A percentile compares a stretch with the other conserved stretches of the same genome.
Conservation (phyloP, 1,139 yeast species). For the Taiozyma sp. region DNA sequence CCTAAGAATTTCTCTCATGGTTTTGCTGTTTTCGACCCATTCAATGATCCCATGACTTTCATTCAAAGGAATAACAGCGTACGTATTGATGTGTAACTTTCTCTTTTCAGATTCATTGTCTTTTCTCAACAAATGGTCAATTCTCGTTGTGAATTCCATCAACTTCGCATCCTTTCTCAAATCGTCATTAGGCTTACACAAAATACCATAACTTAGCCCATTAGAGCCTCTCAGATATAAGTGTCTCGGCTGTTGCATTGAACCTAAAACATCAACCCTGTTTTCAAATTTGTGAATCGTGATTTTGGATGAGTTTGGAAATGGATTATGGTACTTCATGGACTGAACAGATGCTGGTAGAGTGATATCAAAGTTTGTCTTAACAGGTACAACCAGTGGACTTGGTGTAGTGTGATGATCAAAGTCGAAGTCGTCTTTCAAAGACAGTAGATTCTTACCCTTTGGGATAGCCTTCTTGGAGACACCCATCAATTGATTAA, state of each 20-base stretch:
- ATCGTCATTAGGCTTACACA: conserved; percentile 88
- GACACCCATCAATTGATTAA: conserved; percentile 28
- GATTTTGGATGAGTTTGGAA: conserved; percentile 47
- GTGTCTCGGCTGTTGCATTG: conserved; percentile 85
- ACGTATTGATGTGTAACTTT: conserved; percentile 67
- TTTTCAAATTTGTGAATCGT: conserved; percentile 58
- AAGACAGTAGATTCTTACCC: conserved; percentile 24
- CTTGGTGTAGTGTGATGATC: conserved; percentile 50
- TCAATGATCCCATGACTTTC: conserved; percentile 90
- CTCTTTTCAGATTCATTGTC: conserved; percentile 75
- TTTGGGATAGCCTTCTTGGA: conserved; percentile 31
- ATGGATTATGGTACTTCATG: conserved; percentile 43
- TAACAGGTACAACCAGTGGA: conserved; percentile 76
- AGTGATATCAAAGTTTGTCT: conserved; percentile 63
- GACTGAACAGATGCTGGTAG: conserved; percentile 51
- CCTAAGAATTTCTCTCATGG: conserved; percentile 67
- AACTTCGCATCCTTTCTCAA: conserved; percentile 93
- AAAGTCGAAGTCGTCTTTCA: conserved; percentile 46
- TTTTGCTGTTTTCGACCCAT: conserved; percentile 83
- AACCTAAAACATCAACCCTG: conserved; percentile 62
- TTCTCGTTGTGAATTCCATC: conserved; percentile 87
- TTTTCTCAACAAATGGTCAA: conserved; percentile 64
- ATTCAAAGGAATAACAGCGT: conserved; percentile 84
- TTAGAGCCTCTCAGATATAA: conserved; percentile 76
- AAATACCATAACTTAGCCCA: conserved; percentile 62